Percentiles rank a stretch among this genome's conserved stretches.
These are phyloP conservation scores for Amaranthus palmeri DNA, from an alignment of 148 eudicot genomes.

Conservation along the genomic window DNA sequence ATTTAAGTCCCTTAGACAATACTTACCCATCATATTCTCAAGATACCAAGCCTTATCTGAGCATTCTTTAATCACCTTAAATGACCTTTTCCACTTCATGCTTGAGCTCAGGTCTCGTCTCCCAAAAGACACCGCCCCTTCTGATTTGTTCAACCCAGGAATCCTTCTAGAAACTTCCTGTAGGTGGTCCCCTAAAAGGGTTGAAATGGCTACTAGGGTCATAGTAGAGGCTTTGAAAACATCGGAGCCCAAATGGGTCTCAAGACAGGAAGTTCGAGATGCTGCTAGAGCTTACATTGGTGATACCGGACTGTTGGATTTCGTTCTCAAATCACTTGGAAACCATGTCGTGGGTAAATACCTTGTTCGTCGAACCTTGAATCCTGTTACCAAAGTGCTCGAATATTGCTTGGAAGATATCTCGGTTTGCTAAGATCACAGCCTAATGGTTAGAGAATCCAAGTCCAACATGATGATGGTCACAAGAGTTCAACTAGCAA, in stretches of 20 bases:
- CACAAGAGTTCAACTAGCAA: conserved; percentile 55
- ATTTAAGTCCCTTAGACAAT: conserved; percentile 36
- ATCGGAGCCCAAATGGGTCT: conserved; percentile 75
- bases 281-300: conserved; percentile 89
- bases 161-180: conserved; percentile 64
- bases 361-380: conserved; percentile 79
- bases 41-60: conserved; percentile 73
- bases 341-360: conserved; percentile 88
- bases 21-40: conserved; percentile 46
- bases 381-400: conserved; percentile 89
- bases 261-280: conserved; percentile 84
- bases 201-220: conserved; percentile 94
- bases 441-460: conserved; percentile 28
- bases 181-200: conserved; percentile 87
- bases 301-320: conserved; percentile 87
- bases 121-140: conserved; percentile 41
- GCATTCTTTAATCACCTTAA: conserved; percentile 61
- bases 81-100: conserved; percentile 72
- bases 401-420: conserved; percentile 88
- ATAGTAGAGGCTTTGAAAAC: conserved; percentile 74
- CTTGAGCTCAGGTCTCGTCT: conserved; percentile 64
- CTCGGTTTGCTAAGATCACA: conserved; percentile 48
- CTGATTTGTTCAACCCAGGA: conserved; percentile 39
- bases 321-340: conserved; percentile 90
- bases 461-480: conserved; percentile 34